These are phyloP conservation scores for Lolium rigidum DNA, from an alignment of 176 grass and related monocot genomes.

Conservation along the genomic window DNA sequence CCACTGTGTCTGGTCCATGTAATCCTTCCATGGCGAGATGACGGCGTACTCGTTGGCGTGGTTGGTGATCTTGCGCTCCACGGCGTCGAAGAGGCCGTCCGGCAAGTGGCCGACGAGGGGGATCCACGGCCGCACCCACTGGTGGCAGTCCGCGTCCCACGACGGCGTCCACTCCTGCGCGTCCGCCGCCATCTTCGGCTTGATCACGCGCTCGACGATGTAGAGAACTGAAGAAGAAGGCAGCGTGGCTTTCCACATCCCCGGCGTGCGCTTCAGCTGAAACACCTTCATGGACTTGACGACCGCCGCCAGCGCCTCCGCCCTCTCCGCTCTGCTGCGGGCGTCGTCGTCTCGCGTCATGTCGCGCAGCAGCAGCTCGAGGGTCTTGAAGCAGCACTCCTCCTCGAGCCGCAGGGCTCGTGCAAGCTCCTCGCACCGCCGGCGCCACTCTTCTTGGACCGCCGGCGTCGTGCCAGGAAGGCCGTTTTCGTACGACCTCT, in stretches of 20 bases:
- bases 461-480: not conserved
- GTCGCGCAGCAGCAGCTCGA: not conserved
- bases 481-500: not conserved
- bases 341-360: not conserved
- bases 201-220: not conserved
- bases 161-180: not conserved
- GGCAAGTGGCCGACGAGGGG: not conserved
- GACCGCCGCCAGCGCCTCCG: not conserved
- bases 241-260: not conserved
- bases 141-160: not conserved
- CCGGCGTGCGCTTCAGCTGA: not conserved
- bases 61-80: not conserved
- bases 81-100: not conserved
- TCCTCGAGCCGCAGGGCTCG: not conserved
- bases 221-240: not conserved
- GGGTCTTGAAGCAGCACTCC: not conserved
- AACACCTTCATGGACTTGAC: not conserved
- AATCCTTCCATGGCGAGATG: not conserved
- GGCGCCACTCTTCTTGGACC: not conserved
- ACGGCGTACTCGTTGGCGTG: not conserved
- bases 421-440: not conserved
- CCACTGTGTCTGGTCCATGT: not conserved
- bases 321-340: not conserved
- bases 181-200: not conserved
- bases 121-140: not conserved